These are phyloP conservation scores for Scenedesmus sp. DNA, from an alignment of 163 green algal species.

Conservation along the genomic window DNA sequence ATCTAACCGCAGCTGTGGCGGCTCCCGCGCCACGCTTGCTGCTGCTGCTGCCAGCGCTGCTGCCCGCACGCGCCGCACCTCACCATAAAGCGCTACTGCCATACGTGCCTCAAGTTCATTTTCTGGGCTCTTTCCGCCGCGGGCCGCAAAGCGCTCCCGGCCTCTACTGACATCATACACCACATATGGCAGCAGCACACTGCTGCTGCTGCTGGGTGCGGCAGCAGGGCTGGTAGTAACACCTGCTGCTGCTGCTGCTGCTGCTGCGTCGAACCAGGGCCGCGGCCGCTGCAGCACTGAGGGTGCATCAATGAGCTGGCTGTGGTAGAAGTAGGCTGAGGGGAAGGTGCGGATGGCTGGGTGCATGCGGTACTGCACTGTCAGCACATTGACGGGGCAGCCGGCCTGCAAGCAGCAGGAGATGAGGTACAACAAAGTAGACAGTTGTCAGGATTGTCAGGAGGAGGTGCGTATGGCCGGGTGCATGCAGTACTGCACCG, in stretches of 20 bases:
- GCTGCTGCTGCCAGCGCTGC: conserved; percentile 11
- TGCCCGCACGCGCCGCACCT: conserved; percentile 63
- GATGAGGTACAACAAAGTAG: not conserved
- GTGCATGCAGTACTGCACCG: not conserved
- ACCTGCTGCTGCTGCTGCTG: not conserved
- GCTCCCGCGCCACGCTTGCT: not conserved
- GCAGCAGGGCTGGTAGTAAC: not conserved
- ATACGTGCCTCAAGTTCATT: conserved; percentile 80
- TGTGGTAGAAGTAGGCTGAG: conserved; percentile 90
- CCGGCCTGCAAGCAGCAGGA: conserved; percentile 1
- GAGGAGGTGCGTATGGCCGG: conserved; percentile 36
- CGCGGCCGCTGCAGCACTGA: conserved; percentile 28
- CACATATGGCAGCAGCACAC: conserved; percentile 90
- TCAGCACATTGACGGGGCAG: conserved; percentile 80
- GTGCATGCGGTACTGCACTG: conserved; percentile 98
- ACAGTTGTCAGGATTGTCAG: conserved; percentile 25
- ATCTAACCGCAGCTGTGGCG: not conserved
- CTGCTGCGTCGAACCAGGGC: conserved; percentile 53
- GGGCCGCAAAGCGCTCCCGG: conserved; percentile 38
- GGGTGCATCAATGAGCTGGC: conserved; percentile 76
- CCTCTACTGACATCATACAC: conserved; percentile 93
- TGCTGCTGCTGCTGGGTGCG: not conserved
- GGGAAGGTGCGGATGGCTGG: conserved; percentile 85
- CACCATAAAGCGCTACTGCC: conserved; percentile 81
- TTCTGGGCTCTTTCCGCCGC: conserved; percentile 11